phyloP scores from a whole-genome alignment of 1,284 basidiomycete genomes.

The Pyrrhoderma noxium region DNA sequence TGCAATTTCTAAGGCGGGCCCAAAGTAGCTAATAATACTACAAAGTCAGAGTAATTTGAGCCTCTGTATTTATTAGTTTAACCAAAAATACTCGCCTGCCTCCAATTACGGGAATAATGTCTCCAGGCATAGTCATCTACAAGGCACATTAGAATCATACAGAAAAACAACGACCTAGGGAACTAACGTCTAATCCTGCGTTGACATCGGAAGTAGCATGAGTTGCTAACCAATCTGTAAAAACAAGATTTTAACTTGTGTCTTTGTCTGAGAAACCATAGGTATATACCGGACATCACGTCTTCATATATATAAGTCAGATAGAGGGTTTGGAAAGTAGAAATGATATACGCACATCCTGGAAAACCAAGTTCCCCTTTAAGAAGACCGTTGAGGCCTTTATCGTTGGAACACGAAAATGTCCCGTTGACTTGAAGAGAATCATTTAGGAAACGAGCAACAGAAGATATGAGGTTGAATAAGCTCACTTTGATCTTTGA shows the following conservation, averaged over 20 bases:
- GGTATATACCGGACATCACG: constrained; percentile 13
- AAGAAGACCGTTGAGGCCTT: constrained; percentile 46
- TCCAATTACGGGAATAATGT: constrained; percentile 32
- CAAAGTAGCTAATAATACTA: constrained; percentile 33
- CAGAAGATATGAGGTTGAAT: background rate
- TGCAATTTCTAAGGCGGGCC: constrained; percentile 39
- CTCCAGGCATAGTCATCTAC: constrained; percentile 60
- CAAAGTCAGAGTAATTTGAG: no score
- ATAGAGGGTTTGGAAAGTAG: background rate
- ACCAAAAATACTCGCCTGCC: constrained; percentile 1
- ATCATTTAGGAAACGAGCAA: background rate
- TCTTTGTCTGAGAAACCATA: background rate
- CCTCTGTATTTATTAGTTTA: no score
- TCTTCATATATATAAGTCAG: constrained; percentile 1
- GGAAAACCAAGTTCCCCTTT: constrained; percentile 55
- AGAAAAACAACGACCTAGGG: background rate
- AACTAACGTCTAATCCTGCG: constrained; percentile 40
- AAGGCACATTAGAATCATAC: background rate
- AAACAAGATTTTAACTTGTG: constrained; percentile 21
- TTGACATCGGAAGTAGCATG: constrained; percentile 29
- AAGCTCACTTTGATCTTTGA: constrained; percentile 20
- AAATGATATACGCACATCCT: constrained; percentile 33
- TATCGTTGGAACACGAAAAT: constrained; percentile 48
- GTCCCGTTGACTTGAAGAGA: constrained; percentile 36
- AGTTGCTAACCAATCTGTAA: constrained; percentile 40